These are phyloP conservation scores for Suhomyces tanzawaensis DNA, from an alignment of 805 yeast genomes.

Conservation along the genomic window DNA sequence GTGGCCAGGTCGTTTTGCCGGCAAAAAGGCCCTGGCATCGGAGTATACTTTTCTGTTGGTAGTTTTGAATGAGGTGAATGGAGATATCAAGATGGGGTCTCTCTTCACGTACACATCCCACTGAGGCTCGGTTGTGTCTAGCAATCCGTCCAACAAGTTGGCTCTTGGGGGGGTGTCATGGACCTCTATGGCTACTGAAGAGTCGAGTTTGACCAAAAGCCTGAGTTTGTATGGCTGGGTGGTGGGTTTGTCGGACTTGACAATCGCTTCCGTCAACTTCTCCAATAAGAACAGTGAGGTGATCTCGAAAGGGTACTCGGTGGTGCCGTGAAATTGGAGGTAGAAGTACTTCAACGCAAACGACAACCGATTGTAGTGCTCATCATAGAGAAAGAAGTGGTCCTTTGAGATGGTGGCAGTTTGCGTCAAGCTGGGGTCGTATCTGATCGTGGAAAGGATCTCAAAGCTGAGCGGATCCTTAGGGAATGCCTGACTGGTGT, in stretches of 20 bases:
- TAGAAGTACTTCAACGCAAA: constrained; percentile 53
- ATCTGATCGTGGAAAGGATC: constrained; percentile 69
- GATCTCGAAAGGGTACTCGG: constrained; percentile 42
- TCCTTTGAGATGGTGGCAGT: constrained; percentile 20
- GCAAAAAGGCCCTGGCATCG: constrained; percentile 55
- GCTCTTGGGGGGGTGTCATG: constrained; percentile 24
- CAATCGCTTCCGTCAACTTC: constrained; percentile 27
- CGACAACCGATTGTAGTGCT: constrained; percentile 61
- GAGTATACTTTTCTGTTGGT: constrained; percentile 66
- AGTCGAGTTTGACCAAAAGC: constrained; percentile 27
- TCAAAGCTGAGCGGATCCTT: constrained; percentile 41
- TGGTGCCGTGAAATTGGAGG: constrained; percentile 9
- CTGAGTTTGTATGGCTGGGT: constrained; percentile 32
- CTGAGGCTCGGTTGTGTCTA: neutral
- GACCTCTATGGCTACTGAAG: constrained; percentile 31
- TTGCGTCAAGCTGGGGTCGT: constrained; percentile 58
- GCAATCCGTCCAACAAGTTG: constrained; percentile 32
- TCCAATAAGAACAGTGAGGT: constrained; percentile 41
- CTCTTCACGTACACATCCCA: constrained; percentile 68
- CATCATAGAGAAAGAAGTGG: constrained; percentile 59
- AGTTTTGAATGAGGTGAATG: constrained; percentile 86
- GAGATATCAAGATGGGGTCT: constrained; percentile 53
- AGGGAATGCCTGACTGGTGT: constrained; percentile 9
- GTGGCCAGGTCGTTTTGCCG: constrained; percentile 37
- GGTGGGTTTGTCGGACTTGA: constrained; percentile 18